These are phyloP conservation scores for Bipolaris cookei DNA, from an alignment of 2,329 filamentous ascomycete species.

Conservation along the genomic window DNA sequence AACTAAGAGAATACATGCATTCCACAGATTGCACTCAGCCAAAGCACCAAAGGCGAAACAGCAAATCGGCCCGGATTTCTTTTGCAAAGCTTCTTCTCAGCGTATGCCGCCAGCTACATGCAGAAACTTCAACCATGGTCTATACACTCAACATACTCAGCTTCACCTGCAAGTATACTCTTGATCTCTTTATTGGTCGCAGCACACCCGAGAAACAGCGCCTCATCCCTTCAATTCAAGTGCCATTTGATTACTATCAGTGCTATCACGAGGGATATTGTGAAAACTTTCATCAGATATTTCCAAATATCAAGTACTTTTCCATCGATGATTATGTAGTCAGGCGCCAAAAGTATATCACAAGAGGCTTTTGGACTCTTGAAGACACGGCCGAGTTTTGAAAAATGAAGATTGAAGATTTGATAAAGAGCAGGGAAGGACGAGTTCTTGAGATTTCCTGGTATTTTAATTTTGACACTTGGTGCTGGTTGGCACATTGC, in stretches of 20 bases:
- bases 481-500: no score
- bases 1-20: no score
- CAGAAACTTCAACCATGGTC: slow-evolving; percentile 14
- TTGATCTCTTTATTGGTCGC: slow-evolving; percentile 19
- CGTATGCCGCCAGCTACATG: slow-evolving; percentile 23
- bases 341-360: no score
- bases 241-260: slow-evolving; percentile 15
- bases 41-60: not conserved
- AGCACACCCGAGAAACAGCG: slow-evolving; percentile 15
- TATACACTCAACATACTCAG: slow-evolving; percentile 18
- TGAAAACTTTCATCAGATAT: slow-evolving; percentile 11
- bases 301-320: slow-evolving; percentile 18
- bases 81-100: not conserved
- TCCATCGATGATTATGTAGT: not conserved
- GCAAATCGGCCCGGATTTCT: not conserved
- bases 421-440: no score
- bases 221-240: slow-evolving; percentile 16
- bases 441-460: no score
- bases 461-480: no score
- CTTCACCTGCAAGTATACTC: not conserved
- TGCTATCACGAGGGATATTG: slow-evolving; percentile 14
- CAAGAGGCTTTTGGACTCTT: no score
- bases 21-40: no score
- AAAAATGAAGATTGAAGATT: no score
- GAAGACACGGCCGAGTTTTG: no score